Percentiles rank a stretch among this genome's conserved stretches.
phyloP scores from a whole-genome alignment of 2,329 filamentous ascomycete species.

The Fusarium multiceps region DNA sequence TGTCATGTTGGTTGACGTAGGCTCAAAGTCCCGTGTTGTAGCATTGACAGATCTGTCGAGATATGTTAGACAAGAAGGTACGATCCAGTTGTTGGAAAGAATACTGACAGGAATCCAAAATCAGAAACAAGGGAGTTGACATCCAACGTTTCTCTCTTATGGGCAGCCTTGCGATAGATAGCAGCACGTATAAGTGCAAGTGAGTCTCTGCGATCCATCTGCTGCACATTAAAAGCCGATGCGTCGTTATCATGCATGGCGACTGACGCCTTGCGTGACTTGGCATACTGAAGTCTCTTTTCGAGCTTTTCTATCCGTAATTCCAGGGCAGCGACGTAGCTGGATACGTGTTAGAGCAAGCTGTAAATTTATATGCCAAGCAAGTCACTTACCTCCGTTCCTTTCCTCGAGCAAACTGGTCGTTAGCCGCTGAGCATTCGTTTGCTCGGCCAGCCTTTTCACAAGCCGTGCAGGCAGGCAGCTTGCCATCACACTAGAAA shows the following conservation, averaged over 20 bases:
- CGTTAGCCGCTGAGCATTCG: conserved; percentile 93
- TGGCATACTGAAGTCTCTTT: conserved; percentile 76
- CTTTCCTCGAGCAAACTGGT: conserved; percentile 95
- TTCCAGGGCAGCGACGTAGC: conserved; percentile 95
- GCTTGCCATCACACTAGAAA: conserved; percentile 87
- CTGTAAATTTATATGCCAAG: neutral
- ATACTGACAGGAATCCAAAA: conserved; percentile 84
- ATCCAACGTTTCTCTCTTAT: conserved; percentile 79
- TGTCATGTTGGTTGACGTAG: conserved; percentile 87
- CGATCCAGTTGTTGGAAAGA: neutral
- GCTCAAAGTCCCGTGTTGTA: conserved; percentile 92
- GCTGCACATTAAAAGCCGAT: conserved; percentile 40
- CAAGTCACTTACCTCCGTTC: conserved; percentile 76
- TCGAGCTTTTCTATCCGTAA: conserved; percentile 89
- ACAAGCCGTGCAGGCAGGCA: conserved; percentile 94
- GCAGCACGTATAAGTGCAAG: conserved; percentile 70
- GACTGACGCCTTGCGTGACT: conserved; percentile 77
- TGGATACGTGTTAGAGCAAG: conserved; percentile 48
- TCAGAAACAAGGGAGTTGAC: conserved; percentile 94
- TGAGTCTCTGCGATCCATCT: conserved; percentile 72
- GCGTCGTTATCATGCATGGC: conserved; percentile 70
- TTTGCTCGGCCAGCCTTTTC: conserved; percentile 87
- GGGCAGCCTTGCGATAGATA: conserved; percentile 73
- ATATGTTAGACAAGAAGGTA: conserved; percentile 10
- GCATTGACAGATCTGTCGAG: conserved; percentile 85